These are phyloP conservation scores for Pseudozyma pruni DNA, from an alignment of 1,284 basidiomycete genomes.

Conservation along the genomic window DNA sequence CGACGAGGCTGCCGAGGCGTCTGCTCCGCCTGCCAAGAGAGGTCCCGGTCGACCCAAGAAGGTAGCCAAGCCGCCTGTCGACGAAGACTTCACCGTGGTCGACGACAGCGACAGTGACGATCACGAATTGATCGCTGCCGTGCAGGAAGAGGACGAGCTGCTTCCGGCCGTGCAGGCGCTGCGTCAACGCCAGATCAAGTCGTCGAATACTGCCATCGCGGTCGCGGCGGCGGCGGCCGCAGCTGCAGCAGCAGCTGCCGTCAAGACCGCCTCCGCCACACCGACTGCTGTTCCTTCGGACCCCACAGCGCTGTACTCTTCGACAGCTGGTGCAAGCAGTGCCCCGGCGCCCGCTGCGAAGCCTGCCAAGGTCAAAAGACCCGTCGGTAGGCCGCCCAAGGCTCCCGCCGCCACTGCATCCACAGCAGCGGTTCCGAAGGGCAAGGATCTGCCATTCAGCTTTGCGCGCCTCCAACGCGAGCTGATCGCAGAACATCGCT, in stretches of 20 bases:
- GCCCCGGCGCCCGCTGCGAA: background rate
- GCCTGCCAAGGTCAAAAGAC: background rate
- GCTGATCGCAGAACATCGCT: constrained; percentile 25
- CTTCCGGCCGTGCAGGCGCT: constrained; percentile 34
- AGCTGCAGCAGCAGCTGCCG: constrained; percentile 6
- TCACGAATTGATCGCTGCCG: constrained; percentile 22
- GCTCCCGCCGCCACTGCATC: background rate
- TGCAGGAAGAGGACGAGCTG: constrained; percentile 31
- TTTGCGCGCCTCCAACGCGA: constrained; percentile 26
- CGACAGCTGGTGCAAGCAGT: background rate
- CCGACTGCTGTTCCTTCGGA: constrained; percentile 2
- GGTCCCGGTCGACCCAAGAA: constrained; percentile 28
- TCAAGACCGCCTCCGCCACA: background rate
- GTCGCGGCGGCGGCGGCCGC: constrained; percentile 7
- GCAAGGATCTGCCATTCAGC: constrained; percentile 8
- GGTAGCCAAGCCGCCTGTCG: constrained; percentile 18
- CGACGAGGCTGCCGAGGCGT: constrained; percentile 10
- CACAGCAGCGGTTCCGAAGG: constrained; percentile 7
- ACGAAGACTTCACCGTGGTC: constrained; percentile 26
- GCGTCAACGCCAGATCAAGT: constrained; percentile 21
- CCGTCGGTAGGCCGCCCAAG: background rate
- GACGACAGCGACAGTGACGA: constrained; percentile 36
- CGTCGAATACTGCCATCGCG: constrained; percentile 17
- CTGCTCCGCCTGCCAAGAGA: constrained; percentile 14
- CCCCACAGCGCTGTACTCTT: constrained; percentile 3